Evolutionary conservation across 352 stramenopile species (phyloP), one percentile per base, ranked within the genome.

Genomic region (Nothophytophthora sp.): DNA sequence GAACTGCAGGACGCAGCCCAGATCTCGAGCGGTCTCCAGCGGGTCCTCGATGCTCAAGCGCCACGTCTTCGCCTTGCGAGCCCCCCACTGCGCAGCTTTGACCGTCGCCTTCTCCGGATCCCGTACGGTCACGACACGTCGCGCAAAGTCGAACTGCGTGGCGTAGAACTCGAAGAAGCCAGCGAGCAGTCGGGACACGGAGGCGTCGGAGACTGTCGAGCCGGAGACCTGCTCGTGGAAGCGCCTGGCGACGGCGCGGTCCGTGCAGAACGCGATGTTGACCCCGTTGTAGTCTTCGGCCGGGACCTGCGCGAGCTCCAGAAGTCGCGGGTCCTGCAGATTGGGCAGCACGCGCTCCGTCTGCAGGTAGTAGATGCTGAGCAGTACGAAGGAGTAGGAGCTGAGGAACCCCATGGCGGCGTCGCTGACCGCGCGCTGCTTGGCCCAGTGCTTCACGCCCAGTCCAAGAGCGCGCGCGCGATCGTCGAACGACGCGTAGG

Each of bases 401-500:
- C 87, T 98, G 33, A 99, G 73, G 19, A 93, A 99, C 20, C 98
- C 96, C 36, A 88, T 71, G 3, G 89, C 92, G 22, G 98, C 96
- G 55, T 99, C 96, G 73, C 98, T 99, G 40, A 99, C 94, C 25
- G 85, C 73, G 15, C 97, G 81, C n/a, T 71, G 73, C 73, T 99
- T 99, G 8, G 97, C 97, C 97, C 97, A 99, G 33, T 96, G 78
- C 73, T 99, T 99, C 42, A 99, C 58, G 16, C 97, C 91, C 41
- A 98, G 87, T 7, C 95, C 97, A 6, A 99, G 59, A 20, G 89
- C 64, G 2, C 92, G 87, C 18, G 81, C 82, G 30, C 87, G 81
- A 15, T 81, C 63, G 49, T 96, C 87, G n/a, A 82, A 77, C 15
- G 60, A 44, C 20, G 79, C 86, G 42, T 96, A 96, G 2, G 81